Conservation (phyloP, 2,329 filamentous ascomycete species). For the Xylaria sp. region DNA sequence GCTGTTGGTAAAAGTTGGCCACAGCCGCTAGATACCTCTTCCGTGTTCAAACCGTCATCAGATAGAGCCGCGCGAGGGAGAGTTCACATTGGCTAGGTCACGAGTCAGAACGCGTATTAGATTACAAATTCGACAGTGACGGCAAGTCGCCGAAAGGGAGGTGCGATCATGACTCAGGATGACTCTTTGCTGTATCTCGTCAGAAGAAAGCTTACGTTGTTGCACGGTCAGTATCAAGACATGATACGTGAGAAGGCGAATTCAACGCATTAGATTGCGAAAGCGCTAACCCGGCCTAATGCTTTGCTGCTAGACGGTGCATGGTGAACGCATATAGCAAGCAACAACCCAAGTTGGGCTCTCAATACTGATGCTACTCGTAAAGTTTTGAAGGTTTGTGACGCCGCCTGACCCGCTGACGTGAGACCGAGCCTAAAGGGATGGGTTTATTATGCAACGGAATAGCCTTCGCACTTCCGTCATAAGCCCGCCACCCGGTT, state of each 20-base stretch:
- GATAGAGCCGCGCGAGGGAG: background rate
- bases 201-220: background rate
- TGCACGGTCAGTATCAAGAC: too few species aligned
- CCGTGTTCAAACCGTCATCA: background rate
- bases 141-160: background rate
- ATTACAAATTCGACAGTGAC: background rate
- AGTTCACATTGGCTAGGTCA: background rate
- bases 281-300: too few species aligned
- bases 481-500: background rate
- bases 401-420: background rate
- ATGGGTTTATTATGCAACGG: background rate
- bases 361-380: background rate
- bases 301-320: too few species aligned
- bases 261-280: too few species aligned
- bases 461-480: background rate
- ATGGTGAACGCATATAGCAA: background rate
- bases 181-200: background rate
- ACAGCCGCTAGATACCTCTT: background rate
- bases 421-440: background rate
- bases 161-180: constrained; percentile 1
- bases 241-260: too few species aligned
- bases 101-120: background rate
- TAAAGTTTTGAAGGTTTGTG: background rate
- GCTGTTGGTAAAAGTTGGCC: too few species aligned
- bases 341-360: background rate